Evolutionary conservation across 176 grass and related monocot genomes (phyloP).

Genomic region (Triticum timopheevii): DNA sequence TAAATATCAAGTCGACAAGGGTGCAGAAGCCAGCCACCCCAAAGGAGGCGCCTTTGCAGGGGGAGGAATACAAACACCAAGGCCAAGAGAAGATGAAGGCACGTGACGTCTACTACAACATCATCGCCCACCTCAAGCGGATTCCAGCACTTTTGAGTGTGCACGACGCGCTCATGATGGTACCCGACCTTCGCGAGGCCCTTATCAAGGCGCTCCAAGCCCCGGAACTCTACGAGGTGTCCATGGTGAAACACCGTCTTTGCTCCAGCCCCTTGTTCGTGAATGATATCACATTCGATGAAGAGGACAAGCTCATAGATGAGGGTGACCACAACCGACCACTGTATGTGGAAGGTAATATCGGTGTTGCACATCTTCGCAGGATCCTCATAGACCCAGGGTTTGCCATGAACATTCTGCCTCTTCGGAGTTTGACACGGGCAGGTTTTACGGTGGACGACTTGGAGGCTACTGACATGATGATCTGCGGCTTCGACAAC

Average conservation of each 20-base stretch:
- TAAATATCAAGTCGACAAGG: neutral
- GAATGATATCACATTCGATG: neutral
- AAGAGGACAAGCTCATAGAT: neutral
- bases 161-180: neutral
- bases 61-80: too few relatives aligned
- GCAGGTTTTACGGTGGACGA: neutral
- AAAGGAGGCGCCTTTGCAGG: neutral
- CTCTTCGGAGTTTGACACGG: neutral
- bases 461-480: neutral
- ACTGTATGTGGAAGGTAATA: neutral
- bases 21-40: neutral
- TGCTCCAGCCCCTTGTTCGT: rapidly evolving
- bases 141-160: neutral
- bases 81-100: too few relatives aligned
- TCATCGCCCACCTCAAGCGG: neutral
- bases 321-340: neutral
- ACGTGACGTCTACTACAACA: neutral
- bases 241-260: neutral
- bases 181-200: neutral
- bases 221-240: too few relatives aligned
- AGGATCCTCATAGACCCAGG: too few relatives aligned
- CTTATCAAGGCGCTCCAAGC: too few relatives aligned
- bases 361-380: too few relatives aligned
- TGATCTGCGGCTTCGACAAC: neutral
- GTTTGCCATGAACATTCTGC: neutral